Percentiles rank a stretch among this genome's conserved stretches.
phyloP scores from a whole-genome alignment of 805 yeast species.

The Grigorovia yakushimaensis region DNA sequence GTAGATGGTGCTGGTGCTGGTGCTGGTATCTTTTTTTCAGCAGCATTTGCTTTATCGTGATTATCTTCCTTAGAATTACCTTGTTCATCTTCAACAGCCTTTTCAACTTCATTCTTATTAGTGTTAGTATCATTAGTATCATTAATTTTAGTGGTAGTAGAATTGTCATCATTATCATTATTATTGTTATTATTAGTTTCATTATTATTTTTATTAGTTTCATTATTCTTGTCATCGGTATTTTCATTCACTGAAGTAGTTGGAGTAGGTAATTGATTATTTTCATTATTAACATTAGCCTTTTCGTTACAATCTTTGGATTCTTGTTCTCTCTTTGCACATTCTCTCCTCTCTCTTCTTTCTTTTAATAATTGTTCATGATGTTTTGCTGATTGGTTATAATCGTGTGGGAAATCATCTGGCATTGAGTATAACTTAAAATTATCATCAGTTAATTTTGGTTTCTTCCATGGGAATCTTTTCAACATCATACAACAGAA shows the following conservation, averaged over 20 bases:
- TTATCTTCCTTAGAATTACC: conserved; percentile 1
- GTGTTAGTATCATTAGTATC: background rate
- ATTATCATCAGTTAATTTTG: conserved; percentile 54
- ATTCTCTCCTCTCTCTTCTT: conserved; percentile 19
- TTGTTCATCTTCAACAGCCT: conserved; percentile 2
- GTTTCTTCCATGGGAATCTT: conserved; percentile 84
- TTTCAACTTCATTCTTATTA: conserved; percentile 1
- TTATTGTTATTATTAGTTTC: background rate
- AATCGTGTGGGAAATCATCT: conserved; percentile 73
- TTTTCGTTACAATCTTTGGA: background rate
- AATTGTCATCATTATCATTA: background rate
- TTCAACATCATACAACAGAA: conserved; percentile 81
- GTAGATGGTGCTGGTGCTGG: background rate
- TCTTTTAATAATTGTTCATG: conserved; percentile 56
- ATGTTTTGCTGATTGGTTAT: conserved; percentile 57
- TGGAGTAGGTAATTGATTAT: conserved; percentile 4
- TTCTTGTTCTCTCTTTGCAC: background rate
- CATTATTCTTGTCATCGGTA: background rate
- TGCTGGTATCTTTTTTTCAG: conserved; percentile 3
- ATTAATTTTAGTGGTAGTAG: background rate
- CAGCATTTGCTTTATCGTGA: background rate
- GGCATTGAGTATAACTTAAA: conserved; percentile 53
- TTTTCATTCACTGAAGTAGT: conserved; percentile 3
- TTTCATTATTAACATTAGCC: background rate
- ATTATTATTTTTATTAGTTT: background rate